A percentile compares a stretch with the other conserved stretches of the same genome.
phyloP scores from a whole-genome alignment of 495 filamentous ascomycete genomes.

The Neurospora sublineolata region DNA sequence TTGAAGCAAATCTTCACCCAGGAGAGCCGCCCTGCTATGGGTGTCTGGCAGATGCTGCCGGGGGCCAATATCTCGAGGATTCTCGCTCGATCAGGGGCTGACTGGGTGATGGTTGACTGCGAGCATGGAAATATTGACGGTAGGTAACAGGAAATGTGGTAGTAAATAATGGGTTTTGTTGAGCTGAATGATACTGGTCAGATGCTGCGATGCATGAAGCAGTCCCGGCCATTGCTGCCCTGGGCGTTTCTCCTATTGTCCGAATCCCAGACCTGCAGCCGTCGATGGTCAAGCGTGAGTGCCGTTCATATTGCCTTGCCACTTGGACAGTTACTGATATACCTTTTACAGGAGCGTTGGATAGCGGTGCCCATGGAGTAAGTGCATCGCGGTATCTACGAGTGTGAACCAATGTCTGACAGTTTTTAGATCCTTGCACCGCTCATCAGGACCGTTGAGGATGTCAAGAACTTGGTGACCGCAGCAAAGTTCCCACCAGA shows the following conservation, averaged over 20 bases:
- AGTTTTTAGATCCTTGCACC: slow-evolving; percentile 45
- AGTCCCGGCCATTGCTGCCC: slow-evolving; percentile 57
- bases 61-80: slow-evolving; percentile 59
- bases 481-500: slow-evolving; percentile 57
- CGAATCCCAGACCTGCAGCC: slow-evolving; percentile 53
- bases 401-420: slow-evolving; percentile 3
- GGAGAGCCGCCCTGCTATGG: slow-evolving; percentile 47
- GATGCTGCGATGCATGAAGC: slow-evolving; percentile 77
- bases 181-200: slow-evolving; percentile 14
- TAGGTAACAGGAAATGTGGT: slow-evolving; percentile 14
- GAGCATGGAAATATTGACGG: slow-evolving; percentile 74
- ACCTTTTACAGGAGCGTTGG: slow-evolving; percentile 43
- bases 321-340: slow-evolving; percentile 1
- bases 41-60: slow-evolving; percentile 65
- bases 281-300: slow-evolving; percentile 62
- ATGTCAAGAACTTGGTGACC: slow-evolving; percentile 46
- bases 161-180: neutral
- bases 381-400: slow-evolving; percentile 3
- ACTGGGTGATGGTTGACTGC: slow-evolving; percentile 67
- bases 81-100: slow-evolving; percentile 54
- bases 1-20: slow-evolving; percentile 48
- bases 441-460: slow-evolving; percentile 51
- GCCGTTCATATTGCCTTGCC: neutral
- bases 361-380: slow-evolving; percentile 57
- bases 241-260: slow-evolving; percentile 57